Conservation (phyloP, 441 rosid species). For the Geranium incanum region DNA sequence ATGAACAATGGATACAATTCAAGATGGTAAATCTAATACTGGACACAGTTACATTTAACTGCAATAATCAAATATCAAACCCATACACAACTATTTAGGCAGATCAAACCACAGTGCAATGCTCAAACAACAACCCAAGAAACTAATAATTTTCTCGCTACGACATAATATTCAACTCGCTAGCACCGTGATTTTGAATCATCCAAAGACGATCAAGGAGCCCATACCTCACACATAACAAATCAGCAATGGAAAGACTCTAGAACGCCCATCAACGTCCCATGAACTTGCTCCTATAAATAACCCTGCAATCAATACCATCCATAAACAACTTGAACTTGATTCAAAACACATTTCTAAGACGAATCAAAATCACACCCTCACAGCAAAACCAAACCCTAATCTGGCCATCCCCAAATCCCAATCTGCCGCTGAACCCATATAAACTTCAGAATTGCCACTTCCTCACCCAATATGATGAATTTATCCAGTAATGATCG, state of each 20-base stretch:
- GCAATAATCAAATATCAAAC: neutral
- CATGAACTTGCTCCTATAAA: neutral
- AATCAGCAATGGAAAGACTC: neutral
- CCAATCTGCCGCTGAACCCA: neutral
- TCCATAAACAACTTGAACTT: neutral
- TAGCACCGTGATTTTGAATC: neutral
- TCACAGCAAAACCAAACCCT: neutral
- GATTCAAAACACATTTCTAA: neutral
- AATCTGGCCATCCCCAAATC: neutral
- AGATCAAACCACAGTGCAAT: neutral
- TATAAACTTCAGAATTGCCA: neutral
- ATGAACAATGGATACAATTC: neutral
- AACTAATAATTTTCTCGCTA: slow-evolving; percentile 1
- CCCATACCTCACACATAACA: slow-evolving; percentile 4
- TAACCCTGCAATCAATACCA: slow-evolving; percentile 6
- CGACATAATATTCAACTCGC: neutral
- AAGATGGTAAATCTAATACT: neutral
- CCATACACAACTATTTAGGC: neutral
- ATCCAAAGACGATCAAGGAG: neutral
- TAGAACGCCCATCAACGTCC: neutral
- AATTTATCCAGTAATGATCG: neutral
- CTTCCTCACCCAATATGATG: slow-evolving; percentile 1
- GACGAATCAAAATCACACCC: neutral
- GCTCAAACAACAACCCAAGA: neutral
- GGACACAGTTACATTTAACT: neutral